Base-by-base conservation (phyloP, 2,329 filamentous ascomycete species). In the Chrysoporthe deuterocubensis region DNA sequence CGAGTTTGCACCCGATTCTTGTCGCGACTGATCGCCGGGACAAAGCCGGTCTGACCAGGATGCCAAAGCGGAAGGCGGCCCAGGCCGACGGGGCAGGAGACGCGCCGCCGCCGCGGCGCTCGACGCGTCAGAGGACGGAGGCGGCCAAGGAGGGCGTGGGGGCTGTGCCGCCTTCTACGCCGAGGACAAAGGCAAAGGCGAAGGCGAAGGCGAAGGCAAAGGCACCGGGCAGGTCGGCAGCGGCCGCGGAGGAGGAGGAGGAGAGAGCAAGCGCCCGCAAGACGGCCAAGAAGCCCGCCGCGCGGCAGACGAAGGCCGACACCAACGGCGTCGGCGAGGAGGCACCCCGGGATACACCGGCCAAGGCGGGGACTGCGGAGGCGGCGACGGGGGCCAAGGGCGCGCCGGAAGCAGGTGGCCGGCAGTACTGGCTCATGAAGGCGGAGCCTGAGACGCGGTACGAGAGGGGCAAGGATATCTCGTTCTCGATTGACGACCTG, bases 401-500 rank as follows among this genome's bases (percentile, higher is more conserved):
- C 3, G 34, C 4, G 6, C 7, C 32, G 37, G 37, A 11, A 44
- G 57, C 21, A 14, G 42, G 42, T 7, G 48, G 48, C 13, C 75
- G 69, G 67, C 77, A 77, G 78, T 94, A 91, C 78, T 94, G 92
- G 92, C 85, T 96, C 43, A 87, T 96, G 85, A 96, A 95, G 80
- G 92, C 92, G 0, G 92, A 99, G 80, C 95, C 96, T 0, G 92
- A 97, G 73, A 89, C 93, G 4, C 90, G 96, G 6, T 81, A 94
- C 18, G 93, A 97, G 77, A 95, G 94, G 65, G 95, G 94, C 0
- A 83, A 92, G 62, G 94, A 98, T 76, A 93, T 97, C 58, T 91
- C 89, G 72, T 99, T 98, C 80, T 96, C 94, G 0, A 97, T 99
- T 74, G 94, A 98, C 74, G 94, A 98, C 76, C 81, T 99, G 46